Evolutionary conservation across 768 basidiomycete species (phyloP), one percentile per base, ranked within the genome.

Genomic region (Termitomyces sp.): DNA sequence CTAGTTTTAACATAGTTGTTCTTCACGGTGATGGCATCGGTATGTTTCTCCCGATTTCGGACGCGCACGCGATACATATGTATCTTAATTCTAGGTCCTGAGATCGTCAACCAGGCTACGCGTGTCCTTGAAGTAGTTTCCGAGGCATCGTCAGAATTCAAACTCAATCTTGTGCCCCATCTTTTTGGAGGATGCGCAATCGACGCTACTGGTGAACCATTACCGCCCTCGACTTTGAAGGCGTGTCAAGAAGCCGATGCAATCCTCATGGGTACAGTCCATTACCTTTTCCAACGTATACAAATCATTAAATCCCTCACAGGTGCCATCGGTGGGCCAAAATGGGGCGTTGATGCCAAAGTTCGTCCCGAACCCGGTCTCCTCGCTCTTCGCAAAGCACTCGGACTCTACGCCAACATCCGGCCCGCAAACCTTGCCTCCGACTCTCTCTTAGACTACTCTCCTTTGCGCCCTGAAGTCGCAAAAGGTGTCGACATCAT

Each of bases 241-340:
- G 94, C 93, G 19, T 98, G 95, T 73, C 79, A 90, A 67, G 82
- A 87, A 65, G 95, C 96, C 4, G 96, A 98, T 73, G 97, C 96
- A 15, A 91, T 99, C 61, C 77, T 99, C 30, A 85, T 99, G 83
- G 97, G 97, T 93, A 64, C 6, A 47, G 79, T 63, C 7, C 22
- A 30, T 4, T 24, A 8, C 22, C 24, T 40, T 48, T 7, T 45
- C 43, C 22, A 15, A 8, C 15, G 15, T 10, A 3, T 26, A 4
- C 22, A 8, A 2, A 12, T 3, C 24, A 44, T 24, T 55, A 10
- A 61, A 15, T 32, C 40, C 30, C 17, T 44, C 8, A 1, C 54
- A 98, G 96, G 96, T 61, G 88, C 96, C 19, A 90, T 98, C 61
- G 97, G 97, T 56, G 97, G 97, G n/a, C 97, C 97, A 14, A 98